phyloP scores from a whole-genome alignment of 768 basidiomycete genomes.

The Mycena amicta region DNA sequence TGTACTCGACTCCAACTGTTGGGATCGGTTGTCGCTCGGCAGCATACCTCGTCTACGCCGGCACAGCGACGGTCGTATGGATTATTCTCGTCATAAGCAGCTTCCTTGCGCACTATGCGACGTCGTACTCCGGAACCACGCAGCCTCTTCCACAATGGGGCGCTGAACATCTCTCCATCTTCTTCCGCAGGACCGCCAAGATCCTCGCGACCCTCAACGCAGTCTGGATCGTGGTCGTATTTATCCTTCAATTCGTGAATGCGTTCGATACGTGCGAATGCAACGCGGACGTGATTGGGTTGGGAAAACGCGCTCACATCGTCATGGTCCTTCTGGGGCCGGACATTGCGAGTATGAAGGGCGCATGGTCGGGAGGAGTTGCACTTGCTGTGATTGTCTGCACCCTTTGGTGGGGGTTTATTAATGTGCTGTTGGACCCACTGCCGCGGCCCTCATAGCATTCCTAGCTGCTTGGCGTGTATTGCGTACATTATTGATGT shows the following conservation, averaged over 20 bases:
- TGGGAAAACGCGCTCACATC: conserved; percentile 18
- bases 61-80: conserved; percentile 33
- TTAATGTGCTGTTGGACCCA: conserved; percentile 7
- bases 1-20: conserved; percentile 34
- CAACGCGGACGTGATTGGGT: conserved; percentile 25
- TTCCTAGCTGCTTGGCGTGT: no score
- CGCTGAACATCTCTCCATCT: conserved; percentile 13
- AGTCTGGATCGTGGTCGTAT: conserved; percentile 26
- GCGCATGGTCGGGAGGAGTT: conserved; percentile 14
- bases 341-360: conserved; percentile 11
- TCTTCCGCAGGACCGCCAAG: conserved; percentile 31
- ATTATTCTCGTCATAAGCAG: conserved; percentile 32
- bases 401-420: conserved; percentile 4
- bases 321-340: conserved; percentile 12
- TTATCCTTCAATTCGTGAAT: conserved; percentile 32
- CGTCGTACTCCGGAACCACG: neutral
- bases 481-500: no score
- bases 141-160: neutral
- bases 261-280: conserved; percentile 34
- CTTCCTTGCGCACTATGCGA: conserved; percentile 16
- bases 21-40: conserved; percentile 38
- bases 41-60: conserved; percentile 33
- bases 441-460: neutral
- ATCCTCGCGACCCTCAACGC: conserved; percentile 31
- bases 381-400: conserved; percentile 9